phyloP scores from a whole-genome alignment of 768 basidiomycete species.

The Suillus bovinus region DNA sequence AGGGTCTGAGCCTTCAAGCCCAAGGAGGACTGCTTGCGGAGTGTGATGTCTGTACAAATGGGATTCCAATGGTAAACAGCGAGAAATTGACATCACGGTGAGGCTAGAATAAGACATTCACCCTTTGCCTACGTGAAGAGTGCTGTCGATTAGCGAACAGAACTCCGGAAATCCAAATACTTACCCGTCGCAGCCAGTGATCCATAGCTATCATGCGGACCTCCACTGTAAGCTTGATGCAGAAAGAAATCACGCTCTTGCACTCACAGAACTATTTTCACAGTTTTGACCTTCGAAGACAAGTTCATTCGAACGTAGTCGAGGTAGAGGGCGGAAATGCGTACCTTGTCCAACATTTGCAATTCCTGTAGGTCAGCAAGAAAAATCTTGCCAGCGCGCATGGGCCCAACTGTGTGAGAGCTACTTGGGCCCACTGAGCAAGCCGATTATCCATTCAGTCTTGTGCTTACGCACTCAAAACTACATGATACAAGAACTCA shows the following conservation, averaged over 20 bases:
- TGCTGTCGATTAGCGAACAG: slow-evolving; percentile 10
- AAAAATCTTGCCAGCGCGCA: slow-evolving; percentile 92
- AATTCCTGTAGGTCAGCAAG: slow-evolving; percentile 72
- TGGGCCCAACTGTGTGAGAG: slow-evolving; percentile 76
- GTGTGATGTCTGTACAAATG: slow-evolving; percentile 67
- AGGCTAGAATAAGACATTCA: slow-evolving; percentile 32
- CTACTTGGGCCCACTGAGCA: slow-evolving; percentile 58
- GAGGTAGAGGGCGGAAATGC: slow-evolving; percentile 13
- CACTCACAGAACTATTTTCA: slow-evolving; percentile 83
- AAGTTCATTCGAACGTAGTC: slow-evolving; percentile 3
- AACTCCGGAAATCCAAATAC: slow-evolving; percentile 15
- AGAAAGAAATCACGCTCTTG: slow-evolving; percentile 5
- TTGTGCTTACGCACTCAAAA: neutral
- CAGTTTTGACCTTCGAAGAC: slow-evolving; percentile 56
- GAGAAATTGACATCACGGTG: slow-evolving; percentile 7
- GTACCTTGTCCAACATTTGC: slow-evolving; percentile 66
- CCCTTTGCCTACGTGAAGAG: slow-evolving; percentile 65
- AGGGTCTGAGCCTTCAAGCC: slow-evolving; percentile 87
- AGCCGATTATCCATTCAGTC: slow-evolving; percentile 18
- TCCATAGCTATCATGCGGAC: slow-evolving; percentile 61
- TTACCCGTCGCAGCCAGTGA: slow-evolving; percentile 89
- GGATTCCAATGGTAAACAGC: neutral
- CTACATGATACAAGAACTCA: slow-evolving; percentile 31
- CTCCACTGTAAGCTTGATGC: slow-evolving; percentile 10
- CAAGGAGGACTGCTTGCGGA: slow-evolving; percentile 82